Percentiles rank a stretch among this genome's conserved stretches.
Evolutionary conservation across 345 rosid species (phyloP).

Genomic region (Aquilaria malaccensis): DNA sequence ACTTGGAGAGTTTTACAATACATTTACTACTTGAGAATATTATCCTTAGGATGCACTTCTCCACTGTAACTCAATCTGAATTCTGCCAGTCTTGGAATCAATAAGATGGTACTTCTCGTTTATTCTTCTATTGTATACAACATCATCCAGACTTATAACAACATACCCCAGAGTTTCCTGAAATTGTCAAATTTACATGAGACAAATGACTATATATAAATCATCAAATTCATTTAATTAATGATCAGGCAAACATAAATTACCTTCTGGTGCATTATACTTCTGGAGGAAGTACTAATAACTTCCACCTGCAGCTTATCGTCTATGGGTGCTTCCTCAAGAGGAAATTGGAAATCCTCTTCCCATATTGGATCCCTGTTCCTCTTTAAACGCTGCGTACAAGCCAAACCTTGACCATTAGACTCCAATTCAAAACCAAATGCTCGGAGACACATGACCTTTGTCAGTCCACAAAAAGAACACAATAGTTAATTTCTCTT

Average conservation of each 20-base stretch:
- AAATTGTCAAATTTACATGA: no score
- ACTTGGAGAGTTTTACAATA: no score
- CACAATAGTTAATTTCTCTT: not conserved
- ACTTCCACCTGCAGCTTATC: no score
- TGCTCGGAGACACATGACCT: not conserved
- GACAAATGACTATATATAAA: no score
- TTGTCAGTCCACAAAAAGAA: not conserved
- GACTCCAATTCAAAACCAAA: not conserved
- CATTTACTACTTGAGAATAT: no score
- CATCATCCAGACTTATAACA: slow-evolving; percentile 57
- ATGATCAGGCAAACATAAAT: no score
- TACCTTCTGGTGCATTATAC: no score
- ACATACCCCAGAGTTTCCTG: slow-evolving; percentile 77
- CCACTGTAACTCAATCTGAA: slow-evolving; percentile 86
- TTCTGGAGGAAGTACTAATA: no score
- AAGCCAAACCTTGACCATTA: not conserved
- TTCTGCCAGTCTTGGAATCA: slow-evolving; percentile 81
- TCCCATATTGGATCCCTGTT: slow-evolving; percentile 89
- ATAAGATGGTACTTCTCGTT: slow-evolving; percentile 82
- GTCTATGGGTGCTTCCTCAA: slow-evolving; percentile 68
- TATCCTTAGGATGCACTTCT: slow-evolving; percentile 39
- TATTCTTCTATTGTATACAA: slow-evolving; percentile 66
- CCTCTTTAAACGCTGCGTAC: slow-evolving; percentile 55
- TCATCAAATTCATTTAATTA: no score
- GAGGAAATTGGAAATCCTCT: slow-evolving; percentile 68